Conservation (phyloP, 495 filamentous ascomycete species). For the Lichenothelia convexa region DNA sequence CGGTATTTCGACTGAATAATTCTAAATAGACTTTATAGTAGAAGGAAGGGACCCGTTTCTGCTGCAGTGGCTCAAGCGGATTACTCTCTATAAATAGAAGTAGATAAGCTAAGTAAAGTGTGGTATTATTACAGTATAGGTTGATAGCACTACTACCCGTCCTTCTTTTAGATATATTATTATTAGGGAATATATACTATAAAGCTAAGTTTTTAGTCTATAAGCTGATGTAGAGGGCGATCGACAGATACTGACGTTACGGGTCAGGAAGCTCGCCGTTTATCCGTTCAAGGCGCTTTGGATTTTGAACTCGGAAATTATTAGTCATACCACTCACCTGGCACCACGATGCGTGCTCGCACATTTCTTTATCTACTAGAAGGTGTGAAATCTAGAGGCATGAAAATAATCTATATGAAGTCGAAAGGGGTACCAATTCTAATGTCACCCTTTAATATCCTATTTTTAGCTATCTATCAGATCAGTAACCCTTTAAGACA, state of each 20-base stretch:
- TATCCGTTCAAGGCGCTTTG: neutral
- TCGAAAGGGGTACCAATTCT: too few species aligned
- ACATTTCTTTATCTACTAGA: too few species aligned
- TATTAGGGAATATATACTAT: neutral
- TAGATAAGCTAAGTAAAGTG: neutral
- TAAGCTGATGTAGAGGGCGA: neutral
- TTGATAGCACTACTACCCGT: neutral
- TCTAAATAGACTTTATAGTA: too few species aligned
- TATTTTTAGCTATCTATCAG: too few species aligned
- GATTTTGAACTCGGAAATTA: neutral
- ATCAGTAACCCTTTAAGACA: too few species aligned
- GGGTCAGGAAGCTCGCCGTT: neutral
- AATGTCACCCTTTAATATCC: too few species aligned
- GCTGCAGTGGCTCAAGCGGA: too few species aligned
- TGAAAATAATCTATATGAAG: too few species aligned
- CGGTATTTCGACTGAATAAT: too few species aligned
- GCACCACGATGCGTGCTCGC: neutral
- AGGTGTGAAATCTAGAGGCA: too few species aligned
- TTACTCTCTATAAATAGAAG: too few species aligned
- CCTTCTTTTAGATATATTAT: neutral
- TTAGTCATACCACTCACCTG: neutral
- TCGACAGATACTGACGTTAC: neutral
- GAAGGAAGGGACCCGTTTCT: too few species aligned
- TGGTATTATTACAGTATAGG: neutral
- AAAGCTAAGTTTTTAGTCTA: constrained; percentile 1